Evolutionary conservation across 139 green algal species (phyloP), one percentile per base, ranked within the genome.

Genomic region (Tetraselmis striata): DNA sequence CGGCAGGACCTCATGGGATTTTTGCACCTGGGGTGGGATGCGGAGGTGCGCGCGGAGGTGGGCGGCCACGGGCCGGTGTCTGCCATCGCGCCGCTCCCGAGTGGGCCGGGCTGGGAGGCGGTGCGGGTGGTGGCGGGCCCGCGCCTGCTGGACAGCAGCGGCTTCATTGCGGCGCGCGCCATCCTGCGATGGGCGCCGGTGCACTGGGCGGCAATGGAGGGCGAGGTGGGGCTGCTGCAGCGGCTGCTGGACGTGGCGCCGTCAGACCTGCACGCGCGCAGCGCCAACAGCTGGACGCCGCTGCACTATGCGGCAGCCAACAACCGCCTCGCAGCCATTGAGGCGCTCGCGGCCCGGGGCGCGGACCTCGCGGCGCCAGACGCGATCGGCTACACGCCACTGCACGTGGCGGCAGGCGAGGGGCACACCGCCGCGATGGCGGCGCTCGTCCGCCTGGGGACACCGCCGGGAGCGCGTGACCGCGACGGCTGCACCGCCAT

Each of bases 1-100:
- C n/a, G n/a, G 30, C 81, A 89, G 84, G 90, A 93, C 67, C 91
- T 93, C 78, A 90, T 92, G 86, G 90, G 90, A 5, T 93, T 92
- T 79, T 82, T 93, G 75, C 90, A 92, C 78, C 80, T 93, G 28
- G 90, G 90, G 26, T 93, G 90, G 90, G 90, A 91, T 75, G 45
- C 45, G 18, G 45, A 67, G 45, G 45, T 67, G 5, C 45, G 45
- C 45, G 45, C 45, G 45, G 45, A 67, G 45, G 45, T 67, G 11
- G 45, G 45, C 5, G 45, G 45, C 11, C 45, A 67, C 45, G 45
- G 45, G 45, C 45, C 45, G 45, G 45, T 67, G 5, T 5, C 5
- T 5, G 45, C 5, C 45, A 67, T 67, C 18, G 45, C 45, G 45
- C 45, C 45, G 5, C 18, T 67, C 11, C 45, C 45, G 45, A 67